Percentiles rank a stretch among this genome's conserved stretches.
These are phyloP conservation scores for Tremella mesenterica DNA, from an alignment of 768 basidiomycete species.

Conservation along the genomic window DNA sequence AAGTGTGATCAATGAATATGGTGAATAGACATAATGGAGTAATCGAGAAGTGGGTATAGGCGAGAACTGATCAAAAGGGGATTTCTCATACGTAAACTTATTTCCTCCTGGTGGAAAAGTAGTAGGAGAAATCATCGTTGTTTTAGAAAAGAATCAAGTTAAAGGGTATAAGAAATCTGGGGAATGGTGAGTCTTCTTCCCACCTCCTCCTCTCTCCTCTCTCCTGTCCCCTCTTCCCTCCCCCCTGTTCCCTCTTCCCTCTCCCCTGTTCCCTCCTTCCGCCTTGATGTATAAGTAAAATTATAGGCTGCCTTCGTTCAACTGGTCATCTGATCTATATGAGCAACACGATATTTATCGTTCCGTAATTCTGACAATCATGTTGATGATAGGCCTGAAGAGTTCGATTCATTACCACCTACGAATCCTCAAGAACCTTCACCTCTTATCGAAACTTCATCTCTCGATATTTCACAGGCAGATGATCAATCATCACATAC, in stretches of 20 bases:
- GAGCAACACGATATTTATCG: no score
- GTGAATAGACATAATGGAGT: no score
- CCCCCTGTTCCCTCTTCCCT: background rate
- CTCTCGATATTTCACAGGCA: no score
- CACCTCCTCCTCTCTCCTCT: background rate
- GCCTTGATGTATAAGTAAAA: background rate
- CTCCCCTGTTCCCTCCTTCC: background rate
- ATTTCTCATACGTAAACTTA: slow-evolving; percentile 22
- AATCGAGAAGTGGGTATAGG: background rate
- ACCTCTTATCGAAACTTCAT: no score
- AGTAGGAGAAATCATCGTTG: slow-evolving; percentile 23
- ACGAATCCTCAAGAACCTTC: no score
- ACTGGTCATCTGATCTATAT: no score
- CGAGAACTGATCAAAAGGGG: slow-evolving; percentile 9
- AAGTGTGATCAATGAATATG: no score
- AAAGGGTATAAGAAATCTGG: slow-evolving; percentile 30
- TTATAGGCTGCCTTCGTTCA: no score
- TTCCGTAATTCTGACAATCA: background rate
- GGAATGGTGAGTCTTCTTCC: slow-evolving; percentile 23
- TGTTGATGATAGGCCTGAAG: slow-evolving; percentile 19
- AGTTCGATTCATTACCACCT: no score
- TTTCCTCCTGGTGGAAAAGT: slow-evolving; percentile 18
- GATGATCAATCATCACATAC: no score
- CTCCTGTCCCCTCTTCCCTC: background rate
- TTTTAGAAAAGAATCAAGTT: slow-evolving; percentile 26